Base-by-base conservation (phyloP, 352 stramenopile species). In the Globisporangium spinosum region DNA sequence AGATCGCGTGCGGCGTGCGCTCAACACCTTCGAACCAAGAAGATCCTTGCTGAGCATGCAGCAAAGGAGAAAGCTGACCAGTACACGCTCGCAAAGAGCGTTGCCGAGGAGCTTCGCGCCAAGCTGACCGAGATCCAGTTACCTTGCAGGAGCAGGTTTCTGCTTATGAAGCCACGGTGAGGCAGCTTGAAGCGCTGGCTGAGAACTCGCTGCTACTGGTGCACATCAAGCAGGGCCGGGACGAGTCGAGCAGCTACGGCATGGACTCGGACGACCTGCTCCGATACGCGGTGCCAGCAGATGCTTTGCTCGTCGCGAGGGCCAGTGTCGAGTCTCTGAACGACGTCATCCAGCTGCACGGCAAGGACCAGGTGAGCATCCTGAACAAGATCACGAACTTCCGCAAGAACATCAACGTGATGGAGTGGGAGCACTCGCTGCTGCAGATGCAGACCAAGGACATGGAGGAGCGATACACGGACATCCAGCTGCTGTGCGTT, bases 361-460 rank as follows among this genome's bases (percentile, higher is more conserved):
- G 91, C 22, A 89, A 88, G 56, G 90, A 97, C 61, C 91, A 97
- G 61, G 91, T 97, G 0, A 73, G 77, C 12, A 78, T 97, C 20
- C 74, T 98, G 15, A 77, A 76, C 49, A 90, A 89, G 63, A 97
- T 98, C 75, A 95, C 96, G 72, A 90, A 98, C 64, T 98, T 98
- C 58, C 86, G 91, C 43, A 97, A 98, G 70, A 96, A 82, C 69
- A 98, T 98, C 74, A 97, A 97, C 74, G 85, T 95, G 64, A 97
- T 98, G 88, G 84, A 98, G 70, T 98, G 94, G 94, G 89, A 98
- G 59, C 85, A 96, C 69, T 71, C 79, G 9, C 83, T 93, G 61
- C 71, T 98, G 29, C 75, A 90, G 22, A 72, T 94, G 62, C 78
- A 97, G 64, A 89, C 82, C 17, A 77, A 80, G 12, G 89, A 98